These are phyloP conservation scores for Phoma sp. DNA, from an alignment of 2,329 filamentous ascomycete genomes.

Conservation along the genomic window DNA sequence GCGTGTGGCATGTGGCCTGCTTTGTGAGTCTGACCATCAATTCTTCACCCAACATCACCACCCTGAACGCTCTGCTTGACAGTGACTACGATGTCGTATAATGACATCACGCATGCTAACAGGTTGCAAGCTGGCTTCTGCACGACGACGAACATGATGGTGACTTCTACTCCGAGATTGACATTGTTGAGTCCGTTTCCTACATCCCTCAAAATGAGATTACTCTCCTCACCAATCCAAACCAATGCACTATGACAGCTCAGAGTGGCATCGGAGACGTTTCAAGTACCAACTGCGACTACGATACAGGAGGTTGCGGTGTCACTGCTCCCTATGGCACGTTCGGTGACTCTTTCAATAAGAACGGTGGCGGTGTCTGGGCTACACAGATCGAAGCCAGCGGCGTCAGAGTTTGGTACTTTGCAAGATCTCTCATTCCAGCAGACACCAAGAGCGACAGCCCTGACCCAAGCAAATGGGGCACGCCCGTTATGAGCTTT, in stretches of 20 bases:
- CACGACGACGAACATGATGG: constrained; percentile 42
- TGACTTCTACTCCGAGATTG: constrained; percentile 55
- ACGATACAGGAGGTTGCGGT: constrained; percentile 18
- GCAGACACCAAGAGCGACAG: constrained; percentile 50
- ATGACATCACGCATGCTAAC: neutral
- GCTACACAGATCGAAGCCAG: constrained; percentile 56
- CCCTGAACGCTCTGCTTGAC: too few species aligned
- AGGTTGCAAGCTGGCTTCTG: constrained; percentile 42
- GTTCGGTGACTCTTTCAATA: constrained; percentile 38
- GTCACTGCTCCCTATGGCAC: constrained; percentile 17
- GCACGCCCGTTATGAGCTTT: constrained; percentile 39
- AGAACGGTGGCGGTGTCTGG: constrained; percentile 53
- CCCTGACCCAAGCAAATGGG: constrained; percentile 56
- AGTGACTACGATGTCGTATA: too few species aligned
- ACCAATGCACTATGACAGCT: constrained; percentile 11
- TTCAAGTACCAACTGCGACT: neutral
- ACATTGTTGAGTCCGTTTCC: constrained; percentile 53
- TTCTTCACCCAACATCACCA: neutral
- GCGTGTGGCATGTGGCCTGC: constrained; percentile 42
- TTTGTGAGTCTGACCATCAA: constrained; percentile 25
- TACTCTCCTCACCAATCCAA: constrained; percentile 23
- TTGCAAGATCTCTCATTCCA: constrained; percentile 57
- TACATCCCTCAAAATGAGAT: constrained; percentile 26
- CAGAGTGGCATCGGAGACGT: constrained; percentile 2
- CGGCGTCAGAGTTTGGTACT: constrained; percentile 61